Conservation (phyloP, 2,329 filamentous ascomycete genomes). For the Colletotrichum sp. region DNA sequence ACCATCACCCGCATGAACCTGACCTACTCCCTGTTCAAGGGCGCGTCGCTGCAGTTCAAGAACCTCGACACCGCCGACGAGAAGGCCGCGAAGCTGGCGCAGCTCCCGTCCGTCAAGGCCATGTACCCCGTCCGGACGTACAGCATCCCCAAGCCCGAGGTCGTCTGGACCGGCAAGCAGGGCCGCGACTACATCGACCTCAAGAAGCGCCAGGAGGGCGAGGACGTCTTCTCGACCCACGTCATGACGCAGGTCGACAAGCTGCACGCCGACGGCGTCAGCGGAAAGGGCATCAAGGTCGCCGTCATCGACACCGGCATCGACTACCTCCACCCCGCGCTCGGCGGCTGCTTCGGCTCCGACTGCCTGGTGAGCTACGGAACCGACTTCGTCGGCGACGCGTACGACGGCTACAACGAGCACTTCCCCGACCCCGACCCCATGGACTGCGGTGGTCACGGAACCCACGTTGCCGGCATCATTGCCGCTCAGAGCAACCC, state of each 20-base stretch:
- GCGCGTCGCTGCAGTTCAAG: constrained; percentile 56
- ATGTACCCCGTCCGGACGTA: constrained; percentile 54
- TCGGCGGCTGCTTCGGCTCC: constrained; percentile 67
- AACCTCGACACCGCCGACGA: constrained; percentile 48
- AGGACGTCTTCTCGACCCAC: constrained; percentile 48
- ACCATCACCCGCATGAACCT: constrained; percentile 52
- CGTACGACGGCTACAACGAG: constrained; percentile 41
- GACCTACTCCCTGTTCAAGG: constrained; percentile 57
- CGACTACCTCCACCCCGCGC: constrained; percentile 66
- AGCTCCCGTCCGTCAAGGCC: constrained; percentile 49
- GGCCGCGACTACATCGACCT: constrained; percentile 27
- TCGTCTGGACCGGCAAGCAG: constrained; percentile 46
- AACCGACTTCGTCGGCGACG: constrained; percentile 61
- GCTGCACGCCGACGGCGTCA: constrained; percentile 51
- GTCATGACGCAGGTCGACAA: constrained; percentile 61
- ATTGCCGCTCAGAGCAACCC: constrained; percentile 61
- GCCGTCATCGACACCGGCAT: constrained; percentile 60
- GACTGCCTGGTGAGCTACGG: constrained; percentile 64
- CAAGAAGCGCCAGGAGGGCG: constrained; percentile 32
- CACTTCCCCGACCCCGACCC: constrained; percentile 54
- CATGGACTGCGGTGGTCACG: constrained; percentile 62
- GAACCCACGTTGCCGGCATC: constrained; percentile 66
- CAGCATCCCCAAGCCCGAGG: constrained; percentile 45
- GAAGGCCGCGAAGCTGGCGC: constrained; percentile 42
- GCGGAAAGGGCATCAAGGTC: constrained; percentile 56